A percentile compares a stretch with the other conserved stretches of the same genome.
Conservation (phyloP, 2,329 filamentous ascomycete species). For the Sclerotinia spermophila region DNA sequence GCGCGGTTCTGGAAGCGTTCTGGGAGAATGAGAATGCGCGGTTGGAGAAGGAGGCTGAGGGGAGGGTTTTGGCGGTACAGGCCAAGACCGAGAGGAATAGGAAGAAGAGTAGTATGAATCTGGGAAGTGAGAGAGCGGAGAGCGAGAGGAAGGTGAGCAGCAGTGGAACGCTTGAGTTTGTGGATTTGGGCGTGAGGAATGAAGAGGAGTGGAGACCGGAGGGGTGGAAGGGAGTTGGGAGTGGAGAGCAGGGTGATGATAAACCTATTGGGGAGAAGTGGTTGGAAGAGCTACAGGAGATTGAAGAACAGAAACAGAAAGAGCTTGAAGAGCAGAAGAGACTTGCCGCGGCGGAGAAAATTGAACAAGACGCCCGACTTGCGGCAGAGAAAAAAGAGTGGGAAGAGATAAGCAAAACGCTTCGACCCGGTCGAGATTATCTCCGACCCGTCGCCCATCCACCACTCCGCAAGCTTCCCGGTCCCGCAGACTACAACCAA, state of each 20-base stretch:
- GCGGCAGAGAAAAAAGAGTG: neutral
- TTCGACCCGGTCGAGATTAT: neutral
- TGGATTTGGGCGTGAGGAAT: neutral
- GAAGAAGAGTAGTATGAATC: neutral
- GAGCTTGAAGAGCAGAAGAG: neutral
- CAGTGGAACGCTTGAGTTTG: neutral
- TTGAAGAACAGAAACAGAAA: no score
- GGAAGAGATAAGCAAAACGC: neutral
- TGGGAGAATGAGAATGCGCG: neutral
- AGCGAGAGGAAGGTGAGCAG: neutral
- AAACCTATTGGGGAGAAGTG: rapidly evolving
- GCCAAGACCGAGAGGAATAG: neutral
- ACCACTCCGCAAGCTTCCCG: neutral
- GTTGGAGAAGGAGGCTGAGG: neutral
- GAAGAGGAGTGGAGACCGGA: neutral
- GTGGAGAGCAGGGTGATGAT: neutral
- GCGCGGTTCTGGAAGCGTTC: neutral
- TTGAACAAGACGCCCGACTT: no score
- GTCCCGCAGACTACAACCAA: neutral
- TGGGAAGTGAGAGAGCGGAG: neutral
- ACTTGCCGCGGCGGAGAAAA: no score
- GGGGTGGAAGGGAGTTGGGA: neutral
- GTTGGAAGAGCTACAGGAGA: no score
- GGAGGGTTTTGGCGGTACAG: neutral
- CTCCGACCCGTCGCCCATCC: neutral